Percentiles rank a stretch among this genome's conserved stretches.
phyloP scores from a whole-genome alignment of 108 stramenopile genomes.

The Conticribra weissflogii region DNA sequence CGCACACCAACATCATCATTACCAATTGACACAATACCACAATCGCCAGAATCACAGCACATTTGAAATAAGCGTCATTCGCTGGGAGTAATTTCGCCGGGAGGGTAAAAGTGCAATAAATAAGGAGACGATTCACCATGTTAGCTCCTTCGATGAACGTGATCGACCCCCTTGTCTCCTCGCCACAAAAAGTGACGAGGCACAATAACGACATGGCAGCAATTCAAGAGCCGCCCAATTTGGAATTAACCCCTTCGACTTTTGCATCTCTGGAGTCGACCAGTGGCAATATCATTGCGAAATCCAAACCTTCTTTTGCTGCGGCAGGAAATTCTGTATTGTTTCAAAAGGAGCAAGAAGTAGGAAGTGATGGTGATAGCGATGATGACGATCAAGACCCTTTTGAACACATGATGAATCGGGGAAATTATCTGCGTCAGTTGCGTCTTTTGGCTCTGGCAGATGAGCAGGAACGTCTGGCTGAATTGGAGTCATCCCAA shows the following conservation, averaged over 20 bases:
- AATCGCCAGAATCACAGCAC: not conserved
- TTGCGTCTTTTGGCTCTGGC: conserved; percentile 18
- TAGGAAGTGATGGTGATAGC: not conserved
- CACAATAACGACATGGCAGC: conserved; percentile 8
- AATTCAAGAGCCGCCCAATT: not conserved
- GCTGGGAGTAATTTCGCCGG: too few relatives aligned
- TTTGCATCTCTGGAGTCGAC: not conserved
- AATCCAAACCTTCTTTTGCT: too few relatives aligned
- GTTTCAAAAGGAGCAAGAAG: not conserved
- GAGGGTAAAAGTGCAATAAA: not conserved
- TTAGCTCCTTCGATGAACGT: not conserved
- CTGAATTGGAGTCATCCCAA: not conserved
- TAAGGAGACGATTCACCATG: not conserved
- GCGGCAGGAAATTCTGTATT: not conserved
- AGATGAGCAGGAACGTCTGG: conserved; percentile 20
- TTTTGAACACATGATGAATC: conserved; percentile 33
- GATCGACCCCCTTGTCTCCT: conserved; percentile 10
- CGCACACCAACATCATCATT: not conserved
- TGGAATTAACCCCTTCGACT: not conserved
- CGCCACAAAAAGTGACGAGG: conserved; percentile 3
- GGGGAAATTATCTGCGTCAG: conserved; percentile 25
- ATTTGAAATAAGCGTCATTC: not conserved
- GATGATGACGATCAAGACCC: conserved; percentile 19
- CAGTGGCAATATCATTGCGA: too few relatives aligned
- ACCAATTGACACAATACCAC: not conserved